Conservation (phyloP, 129 eudicot species). For the Apium graveolens region DNA sequence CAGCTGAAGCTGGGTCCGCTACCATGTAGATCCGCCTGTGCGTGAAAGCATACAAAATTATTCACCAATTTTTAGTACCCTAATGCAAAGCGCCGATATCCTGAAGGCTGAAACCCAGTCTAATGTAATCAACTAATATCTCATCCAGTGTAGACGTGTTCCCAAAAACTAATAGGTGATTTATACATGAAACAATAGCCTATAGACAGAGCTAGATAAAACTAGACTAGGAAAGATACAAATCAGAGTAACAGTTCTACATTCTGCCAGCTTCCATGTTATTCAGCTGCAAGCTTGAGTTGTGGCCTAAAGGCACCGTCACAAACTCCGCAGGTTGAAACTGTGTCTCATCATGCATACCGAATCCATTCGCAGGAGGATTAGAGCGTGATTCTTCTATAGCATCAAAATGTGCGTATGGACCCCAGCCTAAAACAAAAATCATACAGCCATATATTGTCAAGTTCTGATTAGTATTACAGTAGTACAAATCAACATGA, state of each 20-base stretch:
- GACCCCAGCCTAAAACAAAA: conserved; percentile 59
- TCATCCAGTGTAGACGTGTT: background rate
- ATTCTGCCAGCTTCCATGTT: conserved; percentile 50
- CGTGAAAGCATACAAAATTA: background rate
- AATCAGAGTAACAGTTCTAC: conserved; percentile 6
- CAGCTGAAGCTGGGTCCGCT: too few relatives aligned
- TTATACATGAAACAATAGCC: background rate
- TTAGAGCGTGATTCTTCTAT: conserved; percentile 41
- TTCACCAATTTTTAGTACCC: background rate
- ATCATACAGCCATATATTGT: too few relatives aligned
- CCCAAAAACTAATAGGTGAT: background rate
- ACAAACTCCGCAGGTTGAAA: conserved; percentile 10
- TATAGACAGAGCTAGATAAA: background rate
- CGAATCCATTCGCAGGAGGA: conserved; percentile 16
- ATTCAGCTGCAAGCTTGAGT: conserved; percentile 24
- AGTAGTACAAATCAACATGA: background rate
- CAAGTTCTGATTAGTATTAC: background rate
- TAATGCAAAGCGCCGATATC: background rate
- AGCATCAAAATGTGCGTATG: conserved; percentile 75
- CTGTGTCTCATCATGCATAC: conserved; percentile 9
- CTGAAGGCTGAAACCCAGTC: background rate
- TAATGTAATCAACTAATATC: background rate
- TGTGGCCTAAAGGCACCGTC: conserved; percentile 13
- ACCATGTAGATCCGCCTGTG: too few relatives aligned
- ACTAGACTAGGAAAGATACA: conserved; percentile 4